phyloP scores from a whole-genome alignment of 805 yeast genomes.

The Lipomyces sp. region DNA sequence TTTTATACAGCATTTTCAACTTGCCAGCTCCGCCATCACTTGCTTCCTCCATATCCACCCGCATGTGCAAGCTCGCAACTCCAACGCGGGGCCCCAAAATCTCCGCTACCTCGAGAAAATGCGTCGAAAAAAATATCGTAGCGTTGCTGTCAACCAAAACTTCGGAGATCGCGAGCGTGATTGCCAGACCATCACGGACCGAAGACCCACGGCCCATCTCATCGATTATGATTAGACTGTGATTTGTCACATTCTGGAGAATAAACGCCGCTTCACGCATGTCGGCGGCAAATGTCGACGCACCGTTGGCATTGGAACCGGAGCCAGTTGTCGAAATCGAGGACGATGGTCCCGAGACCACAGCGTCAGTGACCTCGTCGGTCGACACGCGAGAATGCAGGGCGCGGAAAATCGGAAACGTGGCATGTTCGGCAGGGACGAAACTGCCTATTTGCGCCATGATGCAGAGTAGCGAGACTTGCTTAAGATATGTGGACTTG shows the following conservation, averaged over 20 bases:
- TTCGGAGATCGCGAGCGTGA: slow-evolving; percentile 54
- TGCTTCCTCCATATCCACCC: slow-evolving; percentile 37
- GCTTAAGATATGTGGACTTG: slow-evolving; percentile 61
- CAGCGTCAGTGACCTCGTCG: slow-evolving; percentile 23
- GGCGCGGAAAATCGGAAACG: slow-evolving; percentile 24
- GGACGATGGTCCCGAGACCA: slow-evolving; percentile 54
- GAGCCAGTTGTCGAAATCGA: slow-evolving; percentile 49
- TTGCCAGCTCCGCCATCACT: slow-evolving; percentile 6
- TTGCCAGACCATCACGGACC: slow-evolving; percentile 57
- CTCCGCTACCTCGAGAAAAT: slow-evolving; percentile 52
- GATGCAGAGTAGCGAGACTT: slow-evolving; percentile 54
- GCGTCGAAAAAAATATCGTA: slow-evolving; percentile 52
- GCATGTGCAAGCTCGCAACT: slow-evolving; percentile 50
- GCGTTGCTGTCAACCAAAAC: slow-evolving; percentile 43
- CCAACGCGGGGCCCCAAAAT: slow-evolving; percentile 46
- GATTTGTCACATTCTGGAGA: slow-evolving; percentile 45
- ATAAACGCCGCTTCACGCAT: slow-evolving; percentile 56
- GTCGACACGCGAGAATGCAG: slow-evolving; percentile 23
- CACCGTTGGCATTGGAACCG: slow-evolving; percentile 46
- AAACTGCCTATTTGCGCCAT: slow-evolving; percentile 65
- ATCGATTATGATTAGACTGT: slow-evolving; percentile 54
- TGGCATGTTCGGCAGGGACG: slow-evolving; percentile 40
- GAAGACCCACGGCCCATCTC: slow-evolving; percentile 62
- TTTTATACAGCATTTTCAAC: slow-evolving; percentile 30
- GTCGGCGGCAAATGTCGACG: slow-evolving; percentile 54